Evolutionary conservation across 1,284 basidiomycete species (phyloP).

Genomic region (Heliocybe sulcata): DNA sequence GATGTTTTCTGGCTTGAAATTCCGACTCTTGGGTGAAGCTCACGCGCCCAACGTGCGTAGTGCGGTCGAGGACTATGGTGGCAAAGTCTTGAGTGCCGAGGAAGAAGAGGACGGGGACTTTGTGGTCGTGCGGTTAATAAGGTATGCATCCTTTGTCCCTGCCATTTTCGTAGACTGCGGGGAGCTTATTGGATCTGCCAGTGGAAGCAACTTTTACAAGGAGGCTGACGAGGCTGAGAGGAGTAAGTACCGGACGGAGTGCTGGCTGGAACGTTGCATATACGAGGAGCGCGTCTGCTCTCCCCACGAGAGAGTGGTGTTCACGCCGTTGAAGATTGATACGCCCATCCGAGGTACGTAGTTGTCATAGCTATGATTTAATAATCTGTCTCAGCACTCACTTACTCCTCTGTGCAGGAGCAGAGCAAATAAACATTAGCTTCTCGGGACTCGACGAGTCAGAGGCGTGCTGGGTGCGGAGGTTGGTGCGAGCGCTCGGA

Average conservation of each 20-base stretch:
- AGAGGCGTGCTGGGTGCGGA: slow-evolving; percentile 50
- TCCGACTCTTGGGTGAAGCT: slow-evolving; percentile 61
- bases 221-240: slow-evolving; percentile 36
- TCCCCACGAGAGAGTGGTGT: slow-evolving; percentile 53
- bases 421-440: slow-evolving; percentile 48
- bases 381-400: not conserved
- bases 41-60: slow-evolving; percentile 40
- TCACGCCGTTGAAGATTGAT: slow-evolving; percentile 47
- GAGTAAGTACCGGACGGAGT: slow-evolving; percentile 67
- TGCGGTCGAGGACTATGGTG: slow-evolving; percentile 55
- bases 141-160: too few relatives aligned
- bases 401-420: slow-evolving; percentile 29
- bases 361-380: not conserved
- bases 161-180: too few relatives aligned
- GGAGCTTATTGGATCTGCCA: too few relatives aligned
- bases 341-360: slow-evolving; percentile 44
- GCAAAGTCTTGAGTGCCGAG: slow-evolving; percentile 35
- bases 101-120: slow-evolving; percentile 49
- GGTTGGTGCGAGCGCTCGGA: slow-evolving; percentile 60
- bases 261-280: slow-evolving; percentile 75
- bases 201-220: slow-evolving; percentile 55
- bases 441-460: slow-evolving; percentile 65
- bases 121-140: slow-evolving; percentile 62
- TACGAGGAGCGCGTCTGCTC: slow-evolving; percentile 57
- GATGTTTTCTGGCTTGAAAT: slow-evolving; percentile 45